Evolutionary conservation across 345 rosid genomes (phyloP).

Genomic region (Laguncularia racemosa): DNA sequence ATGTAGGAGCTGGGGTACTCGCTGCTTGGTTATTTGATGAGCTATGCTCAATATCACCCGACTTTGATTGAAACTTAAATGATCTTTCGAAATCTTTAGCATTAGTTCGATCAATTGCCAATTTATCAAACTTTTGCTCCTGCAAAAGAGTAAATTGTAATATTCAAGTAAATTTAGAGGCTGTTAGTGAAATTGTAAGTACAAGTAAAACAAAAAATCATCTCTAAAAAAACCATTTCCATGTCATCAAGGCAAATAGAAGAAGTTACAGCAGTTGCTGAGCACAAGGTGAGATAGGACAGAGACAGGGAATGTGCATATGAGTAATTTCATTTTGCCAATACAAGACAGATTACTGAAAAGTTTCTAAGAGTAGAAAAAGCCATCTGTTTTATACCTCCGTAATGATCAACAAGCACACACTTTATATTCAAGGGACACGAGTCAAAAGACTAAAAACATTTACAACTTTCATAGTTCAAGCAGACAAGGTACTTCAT

Average conservation of each 20-base stretch:
- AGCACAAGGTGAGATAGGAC: too few relatives aligned
- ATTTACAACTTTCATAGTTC: too few relatives aligned
- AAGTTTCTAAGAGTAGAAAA: too few relatives aligned
- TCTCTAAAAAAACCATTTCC: background rate
- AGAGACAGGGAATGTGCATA: too few relatives aligned
- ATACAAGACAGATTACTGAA: too few relatives aligned
- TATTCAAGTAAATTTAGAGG: background rate
- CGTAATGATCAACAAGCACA: too few relatives aligned
- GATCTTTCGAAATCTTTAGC: constrained; percentile 75
- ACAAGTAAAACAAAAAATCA: background rate
- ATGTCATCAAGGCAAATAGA: background rate
- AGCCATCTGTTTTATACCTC: too few relatives aligned
- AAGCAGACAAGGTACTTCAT: too few relatives aligned
- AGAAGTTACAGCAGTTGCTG: too few relatives aligned
- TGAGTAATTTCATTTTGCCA: too few relatives aligned
- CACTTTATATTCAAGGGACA: too few relatives aligned
- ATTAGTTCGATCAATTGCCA: constrained; percentile 51
- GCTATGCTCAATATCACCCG: constrained; percentile 34
- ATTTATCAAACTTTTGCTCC: constrained; percentile 78
- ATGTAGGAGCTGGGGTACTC: constrained; percentile 13
- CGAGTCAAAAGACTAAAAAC: too few relatives aligned
- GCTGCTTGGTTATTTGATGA: constrained; percentile 15
- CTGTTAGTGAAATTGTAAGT: background rate
- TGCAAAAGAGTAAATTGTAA: constrained; percentile 23
- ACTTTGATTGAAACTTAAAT: constrained; percentile 43